Evolutionary conservation across 805 yeast species (phyloP), one percentile per base, ranked within the genome.

Genomic region (Pichia phayaonensis): DNA sequence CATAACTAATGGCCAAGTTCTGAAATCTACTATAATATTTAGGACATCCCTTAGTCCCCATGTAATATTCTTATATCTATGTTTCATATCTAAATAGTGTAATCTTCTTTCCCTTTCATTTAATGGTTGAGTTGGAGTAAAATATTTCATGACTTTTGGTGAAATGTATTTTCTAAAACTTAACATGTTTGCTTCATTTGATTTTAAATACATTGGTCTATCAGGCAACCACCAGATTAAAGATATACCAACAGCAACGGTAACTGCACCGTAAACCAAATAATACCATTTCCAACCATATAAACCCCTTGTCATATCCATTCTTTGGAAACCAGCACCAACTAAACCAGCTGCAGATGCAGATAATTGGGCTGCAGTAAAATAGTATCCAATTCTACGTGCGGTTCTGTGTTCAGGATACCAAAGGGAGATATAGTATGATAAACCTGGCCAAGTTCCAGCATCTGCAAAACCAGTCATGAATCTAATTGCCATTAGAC

Each of bases 401-500:
- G 95, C 86, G 57, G 81, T 77, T 53, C 94, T 72, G 44, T 84
- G 81, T 47, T 82, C 77, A 2, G 96, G 96, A 61, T 88, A 88
- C 92, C 95, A 88, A 59, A 87, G 69, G 0, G 90, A 79, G 42
- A 88, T 73, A 61, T 88, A 88, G 67, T 87, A 88, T 22, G 89
- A 80, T 84, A 88, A 73, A 11, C 95, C 95, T 1, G 95, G 95
- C 95, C 95, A 87, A 4, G 87, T 80, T 41, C 95, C 95, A 12
- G 95, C 94, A 47, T 87, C 87, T 51, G 83, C 84, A 50, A 84
- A 57, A 45, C 95, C 95, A 27, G 84, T 76, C 51, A 88, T 73
- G 52, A 87, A 80, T 56, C 95, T 73, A 42, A 81, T 66, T 2
- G 90, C 95, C 51, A 81, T 79, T 29, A 88, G 69, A 6, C 92